Conservation (phyloP, 2,329 filamentous ascomycete genomes). For the Botryotinia calthae region DNA sequence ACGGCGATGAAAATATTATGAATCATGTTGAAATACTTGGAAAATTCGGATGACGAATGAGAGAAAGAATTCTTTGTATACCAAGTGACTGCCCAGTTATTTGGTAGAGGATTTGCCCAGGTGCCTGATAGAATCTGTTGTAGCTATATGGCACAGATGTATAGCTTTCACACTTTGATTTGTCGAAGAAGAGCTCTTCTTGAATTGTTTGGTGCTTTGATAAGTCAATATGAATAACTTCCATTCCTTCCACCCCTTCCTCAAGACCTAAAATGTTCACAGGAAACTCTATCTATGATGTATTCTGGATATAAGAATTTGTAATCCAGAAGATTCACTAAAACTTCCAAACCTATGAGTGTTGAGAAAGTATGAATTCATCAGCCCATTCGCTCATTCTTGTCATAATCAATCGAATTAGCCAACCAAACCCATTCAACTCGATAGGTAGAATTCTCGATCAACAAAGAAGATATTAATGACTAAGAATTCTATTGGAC, state of each 20-base stretch:
- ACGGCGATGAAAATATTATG: slow-evolving; percentile 2
- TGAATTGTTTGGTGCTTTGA: neutral
- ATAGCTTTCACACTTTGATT: neutral
- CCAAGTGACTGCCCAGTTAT: neutral
- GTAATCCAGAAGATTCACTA: neutral
- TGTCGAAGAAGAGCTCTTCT: neutral
- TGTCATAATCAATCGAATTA: neutral
- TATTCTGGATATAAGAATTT: neutral
- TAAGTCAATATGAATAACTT: neutral
- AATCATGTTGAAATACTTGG: neutral
- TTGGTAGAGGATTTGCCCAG: neutral
- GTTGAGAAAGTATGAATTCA: neutral
- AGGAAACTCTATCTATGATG: neutral
- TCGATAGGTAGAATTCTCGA: neutral
- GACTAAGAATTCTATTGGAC: neutral
- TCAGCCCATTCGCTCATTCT: too few species aligned
- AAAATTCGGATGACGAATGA: neutral
- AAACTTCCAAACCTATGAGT: neutral
- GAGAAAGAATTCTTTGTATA: neutral
- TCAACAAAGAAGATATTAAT: neutral
- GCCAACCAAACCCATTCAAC: neutral
- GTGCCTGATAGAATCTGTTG: neutral
- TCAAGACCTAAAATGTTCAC: neutral
- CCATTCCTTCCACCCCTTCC: slow-evolving; percentile 6
- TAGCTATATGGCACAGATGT: neutral